phyloP scores from a whole-genome alignment of 1,139 yeast species.

The Saccharomycopsis hybrid region DNA sequence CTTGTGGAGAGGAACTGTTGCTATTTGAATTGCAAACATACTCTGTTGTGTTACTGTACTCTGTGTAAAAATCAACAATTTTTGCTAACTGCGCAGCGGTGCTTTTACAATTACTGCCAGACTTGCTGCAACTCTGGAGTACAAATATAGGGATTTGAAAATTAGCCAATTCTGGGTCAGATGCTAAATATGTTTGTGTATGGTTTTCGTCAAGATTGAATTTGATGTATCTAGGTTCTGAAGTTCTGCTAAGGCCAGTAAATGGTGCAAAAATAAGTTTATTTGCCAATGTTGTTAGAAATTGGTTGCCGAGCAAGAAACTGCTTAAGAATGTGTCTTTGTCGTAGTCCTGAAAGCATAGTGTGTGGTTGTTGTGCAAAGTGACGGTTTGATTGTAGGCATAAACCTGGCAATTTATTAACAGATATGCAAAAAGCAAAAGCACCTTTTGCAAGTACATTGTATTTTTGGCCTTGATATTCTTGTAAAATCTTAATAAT shows the following conservation, averaged over 20 bases:
- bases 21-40: slow-evolving; percentile 7
- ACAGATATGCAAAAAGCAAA: too few species aligned
- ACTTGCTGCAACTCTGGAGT: not conserved
- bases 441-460: too few species aligned
- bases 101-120: not conserved
- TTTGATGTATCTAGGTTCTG: too few species aligned
- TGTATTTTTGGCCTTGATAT: too few species aligned
- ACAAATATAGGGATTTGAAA: slow-evolving; percentile 15
- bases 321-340: too few species aligned
- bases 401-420: not conserved
- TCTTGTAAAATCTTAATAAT: too few species aligned
- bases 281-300: too few species aligned
- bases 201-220: too few species aligned
- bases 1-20: not conserved
- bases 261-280: too few species aligned
- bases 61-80: slow-evolving; percentile 9
- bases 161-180: slow-evolving; percentile 4
- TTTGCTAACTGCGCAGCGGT: not conserved
- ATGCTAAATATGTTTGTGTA: too few species aligned
- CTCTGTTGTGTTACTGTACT: not conserved
- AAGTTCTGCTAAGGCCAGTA: too few species aligned
- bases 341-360: slow-evolving; percentile 14
- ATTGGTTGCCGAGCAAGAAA: too few species aligned
- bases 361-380: slow-evolving; percentile 9
- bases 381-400: slow-evolving; percentile 11